phyloP scores from a whole-genome alignment of 805 yeast species.

The Ogataea ramenticola region DNA sequence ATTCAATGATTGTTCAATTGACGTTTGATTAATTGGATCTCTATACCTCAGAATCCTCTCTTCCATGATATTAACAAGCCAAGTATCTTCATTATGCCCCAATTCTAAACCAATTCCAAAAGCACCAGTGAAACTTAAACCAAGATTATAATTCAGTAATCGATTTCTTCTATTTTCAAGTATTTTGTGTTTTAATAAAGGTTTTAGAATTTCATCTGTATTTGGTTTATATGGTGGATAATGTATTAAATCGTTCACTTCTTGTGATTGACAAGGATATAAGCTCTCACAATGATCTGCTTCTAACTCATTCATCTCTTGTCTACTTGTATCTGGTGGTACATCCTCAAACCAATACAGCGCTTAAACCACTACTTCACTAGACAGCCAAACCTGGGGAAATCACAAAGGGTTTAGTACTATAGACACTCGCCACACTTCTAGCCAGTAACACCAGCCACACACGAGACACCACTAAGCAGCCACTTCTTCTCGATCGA shows the following conservation, averaged over 20 bases:
- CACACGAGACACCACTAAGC: too few relatives aligned
- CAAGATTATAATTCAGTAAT: conserved; percentile 12
- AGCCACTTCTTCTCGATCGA: too few relatives aligned
- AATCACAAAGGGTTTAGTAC: too few relatives aligned
- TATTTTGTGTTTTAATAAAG: conserved; percentile 21
- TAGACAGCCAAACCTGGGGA: too few relatives aligned
- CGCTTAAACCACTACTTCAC: too few relatives aligned
- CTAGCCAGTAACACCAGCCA: too few relatives aligned
- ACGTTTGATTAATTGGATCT: conserved; percentile 21
- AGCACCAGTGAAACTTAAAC: neutral
- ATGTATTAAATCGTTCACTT: conserved; percentile 13
- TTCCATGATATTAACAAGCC: conserved; percentile 26
- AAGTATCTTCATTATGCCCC: conserved; percentile 3
- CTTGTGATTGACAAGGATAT: too few relatives aligned
- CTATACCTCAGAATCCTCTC: conserved; percentile 29
- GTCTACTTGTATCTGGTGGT: too few relatives aligned
- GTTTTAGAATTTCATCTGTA: conserved; percentile 10
- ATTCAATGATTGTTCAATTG: conserved; percentile 21
- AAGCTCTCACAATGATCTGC: too few relatives aligned
- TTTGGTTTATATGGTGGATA: conserved; percentile 12
- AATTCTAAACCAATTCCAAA: neutral
- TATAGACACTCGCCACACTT: too few relatives aligned
- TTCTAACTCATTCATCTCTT: neutral
- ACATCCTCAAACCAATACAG: too few relatives aligned
- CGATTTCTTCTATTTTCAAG: conserved; percentile 22